Percentiles rank a stretch among this genome's conserved stretches.
Evolutionary conservation across 2,329 filamentous ascomycete species (phyloP).

Genomic region (Aspergillus fumigatus): DNA sequence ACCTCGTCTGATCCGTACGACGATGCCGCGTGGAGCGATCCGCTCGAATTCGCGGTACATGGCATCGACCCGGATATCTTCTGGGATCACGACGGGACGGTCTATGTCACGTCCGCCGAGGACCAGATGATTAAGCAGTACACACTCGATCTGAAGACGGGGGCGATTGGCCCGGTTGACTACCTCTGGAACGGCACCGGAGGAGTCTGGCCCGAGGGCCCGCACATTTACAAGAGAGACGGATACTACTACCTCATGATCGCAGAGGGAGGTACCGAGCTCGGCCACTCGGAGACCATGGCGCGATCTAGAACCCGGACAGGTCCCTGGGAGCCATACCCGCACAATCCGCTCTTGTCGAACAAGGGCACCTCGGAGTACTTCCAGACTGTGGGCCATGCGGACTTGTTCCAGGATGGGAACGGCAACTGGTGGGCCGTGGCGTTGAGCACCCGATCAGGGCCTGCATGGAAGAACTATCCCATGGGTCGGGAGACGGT

Average conservation of each 20-base stretch:
- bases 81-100: conserved; percentile 18
- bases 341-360: conserved; percentile 40
- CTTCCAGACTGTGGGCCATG: conserved; percentile 53
- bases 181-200: conserved; percentile 47
- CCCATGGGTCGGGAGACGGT: conserved; percentile 55
- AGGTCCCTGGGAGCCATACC: conserved; percentile 40
- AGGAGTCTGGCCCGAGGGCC: conserved; percentile 31
- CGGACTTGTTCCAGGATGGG: conserved; percentile 53
- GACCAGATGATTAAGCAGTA: conserved; percentile 9
- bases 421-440: conserved; percentile 52
- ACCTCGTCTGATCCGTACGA: conserved; percentile 12
- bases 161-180: conserved; percentile 2
- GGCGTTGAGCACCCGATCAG: conserved; percentile 41
- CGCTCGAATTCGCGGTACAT: conserved; percentile 6
- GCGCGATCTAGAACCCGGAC: conserved; percentile 24
- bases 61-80: conserved; percentile 19
- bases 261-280: conserved; percentile 25
- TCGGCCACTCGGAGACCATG: conserved; percentile 24
- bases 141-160: conserved; percentile 26
- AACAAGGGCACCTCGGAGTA: conserved; percentile 37
- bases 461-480: conserved; percentile 36
- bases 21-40: conserved; percentile 12
- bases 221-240: conserved; percentile 27
- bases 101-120: conserved; percentile 9
- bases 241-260: conserved; percentile 29